Conservation (phyloP, 805 yeast genomes). For the Wickerhamomyces sydowiorum region DNA sequence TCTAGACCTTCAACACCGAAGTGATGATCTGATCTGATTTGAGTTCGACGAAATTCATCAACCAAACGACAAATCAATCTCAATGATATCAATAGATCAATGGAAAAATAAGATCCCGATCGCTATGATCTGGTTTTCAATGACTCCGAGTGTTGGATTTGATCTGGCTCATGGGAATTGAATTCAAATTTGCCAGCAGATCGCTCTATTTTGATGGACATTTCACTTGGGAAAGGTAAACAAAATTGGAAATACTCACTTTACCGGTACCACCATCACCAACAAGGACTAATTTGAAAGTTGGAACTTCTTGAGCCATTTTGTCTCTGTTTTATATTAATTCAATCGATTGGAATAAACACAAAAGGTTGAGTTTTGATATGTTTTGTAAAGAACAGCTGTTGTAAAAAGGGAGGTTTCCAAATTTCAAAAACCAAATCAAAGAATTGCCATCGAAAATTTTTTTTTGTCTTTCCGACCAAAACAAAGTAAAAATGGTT, state of each 20-base stretch:
- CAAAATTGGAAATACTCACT: constrained; percentile 39
- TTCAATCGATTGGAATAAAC: background rate
- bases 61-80: no score
- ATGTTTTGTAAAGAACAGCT: background rate
- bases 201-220: no score
- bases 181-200: no score
- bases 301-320: constrained; percentile 82
- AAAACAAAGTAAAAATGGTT: background rate
- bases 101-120: no score
- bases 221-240: no score
- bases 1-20: no score
- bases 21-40: no score
- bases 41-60: no score
- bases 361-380: background rate
- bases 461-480: constrained; percentile 1
- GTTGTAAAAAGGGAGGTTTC: background rate
- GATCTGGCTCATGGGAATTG: no score
- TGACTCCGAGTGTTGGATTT: no score
- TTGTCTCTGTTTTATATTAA: constrained; percentile 6
- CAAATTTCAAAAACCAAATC: background rate
- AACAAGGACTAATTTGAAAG: constrained; percentile 96
- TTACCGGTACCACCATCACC: constrained; percentile 99
- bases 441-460: constrained; percentile 8
- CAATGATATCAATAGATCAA: no score
- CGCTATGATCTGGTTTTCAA: no score